These are phyloP conservation scores for Fusarium subtropicale DNA, from an alignment of 2,329 filamentous ascomycete species.

Conservation along the genomic window DNA sequence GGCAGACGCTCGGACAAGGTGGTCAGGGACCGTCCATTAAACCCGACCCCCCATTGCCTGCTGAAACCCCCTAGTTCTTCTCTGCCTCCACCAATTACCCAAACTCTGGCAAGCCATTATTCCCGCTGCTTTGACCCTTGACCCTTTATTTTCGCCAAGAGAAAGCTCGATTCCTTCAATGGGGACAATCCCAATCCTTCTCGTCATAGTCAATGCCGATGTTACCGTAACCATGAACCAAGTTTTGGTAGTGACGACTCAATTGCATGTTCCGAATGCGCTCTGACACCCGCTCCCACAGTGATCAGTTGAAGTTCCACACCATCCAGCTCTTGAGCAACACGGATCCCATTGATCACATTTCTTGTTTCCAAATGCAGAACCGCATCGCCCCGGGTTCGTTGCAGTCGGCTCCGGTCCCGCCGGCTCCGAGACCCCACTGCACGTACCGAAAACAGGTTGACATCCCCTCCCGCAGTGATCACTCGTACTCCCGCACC, in stretches of 20 bases:
- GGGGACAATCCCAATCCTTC: neutral
- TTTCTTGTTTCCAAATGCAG: conserved; percentile 37
- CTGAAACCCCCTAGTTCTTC: neutral
- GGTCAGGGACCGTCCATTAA: neutral
- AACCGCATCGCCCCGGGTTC: conserved; percentile 48
- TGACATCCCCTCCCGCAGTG: conserved; percentile 58
- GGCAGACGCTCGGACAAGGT: neutral
- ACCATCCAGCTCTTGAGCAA: conserved; percentile 51
- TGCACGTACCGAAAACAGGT: conserved; percentile 48
- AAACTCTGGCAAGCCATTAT: neutral
- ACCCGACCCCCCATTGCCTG: neutral
- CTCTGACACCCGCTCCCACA: conserved; percentile 55
- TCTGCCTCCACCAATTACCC: neutral
- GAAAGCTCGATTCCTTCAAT: conserved; percentile 1
- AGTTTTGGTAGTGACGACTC: neutral
- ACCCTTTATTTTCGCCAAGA: neutral
- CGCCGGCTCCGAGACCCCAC: conserved; percentile 28
- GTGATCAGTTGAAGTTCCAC: conserved; percentile 55
- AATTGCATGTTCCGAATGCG: conserved; percentile 46
- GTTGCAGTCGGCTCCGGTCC: conserved; percentile 17
- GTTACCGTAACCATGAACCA: neutral
- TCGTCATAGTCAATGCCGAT: neutral
- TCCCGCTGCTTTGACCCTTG: neutral
- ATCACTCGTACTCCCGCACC: conserved; percentile 55
- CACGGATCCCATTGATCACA: conserved; percentile 47